Base-by-base conservation (phyloP, 2,329 filamentous ascomycete genomes). In the Diaporthe ampelina region DNA sequence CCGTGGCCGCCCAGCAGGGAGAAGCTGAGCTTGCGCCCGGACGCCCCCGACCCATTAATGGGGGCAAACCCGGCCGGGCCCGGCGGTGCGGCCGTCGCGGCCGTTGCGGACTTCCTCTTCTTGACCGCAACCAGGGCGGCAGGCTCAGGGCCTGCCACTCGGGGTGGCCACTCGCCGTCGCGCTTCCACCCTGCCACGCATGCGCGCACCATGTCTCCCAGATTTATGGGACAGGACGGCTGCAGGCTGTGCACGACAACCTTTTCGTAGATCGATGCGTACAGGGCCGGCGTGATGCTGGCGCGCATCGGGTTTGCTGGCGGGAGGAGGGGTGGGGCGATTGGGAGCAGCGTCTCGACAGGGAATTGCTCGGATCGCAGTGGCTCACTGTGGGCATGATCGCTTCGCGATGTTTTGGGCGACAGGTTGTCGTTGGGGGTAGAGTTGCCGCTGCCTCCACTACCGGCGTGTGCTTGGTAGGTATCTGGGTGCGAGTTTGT, bases 111-210 rank as follows among this genome's bases (percentile, higher is more conserved):
- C 76, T 83, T 86, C 81, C 82, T 86, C 77, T 83, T 86, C 52
- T 83, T 83, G 15, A 82, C 79, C 4, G 82, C 83, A 5, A 84
- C 79, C 15, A 77, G 82, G 75, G 79, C 83, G 71, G 78, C 84
- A 76, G 87, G 81, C 79, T 89, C 86, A 59, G 86, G 78, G 61
- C 88, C 79, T 24, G 85, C 84, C 0, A 87, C 82, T 77, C 90
- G 91, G 1, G 94, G 94, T 6, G 96, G 95, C 96, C 96, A 98
- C 82, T 98, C 94, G 21, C 95, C 95, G 79, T 97, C 94, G 54
- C 94, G 89, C 83, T 97, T 97, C 96, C 96, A 98, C 57, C 96
- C 96, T 37, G 93, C 89, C 0, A 98, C 95, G 77, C 96, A 94
- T 17, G 94, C 91, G 13, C 91, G 89, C 29, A 94, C 91, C 85